These are phyloP conservation scores for Schizochytrium sp. DNA, from an alignment of 108 stramenopile genomes.

Conservation along the genomic window DNA sequence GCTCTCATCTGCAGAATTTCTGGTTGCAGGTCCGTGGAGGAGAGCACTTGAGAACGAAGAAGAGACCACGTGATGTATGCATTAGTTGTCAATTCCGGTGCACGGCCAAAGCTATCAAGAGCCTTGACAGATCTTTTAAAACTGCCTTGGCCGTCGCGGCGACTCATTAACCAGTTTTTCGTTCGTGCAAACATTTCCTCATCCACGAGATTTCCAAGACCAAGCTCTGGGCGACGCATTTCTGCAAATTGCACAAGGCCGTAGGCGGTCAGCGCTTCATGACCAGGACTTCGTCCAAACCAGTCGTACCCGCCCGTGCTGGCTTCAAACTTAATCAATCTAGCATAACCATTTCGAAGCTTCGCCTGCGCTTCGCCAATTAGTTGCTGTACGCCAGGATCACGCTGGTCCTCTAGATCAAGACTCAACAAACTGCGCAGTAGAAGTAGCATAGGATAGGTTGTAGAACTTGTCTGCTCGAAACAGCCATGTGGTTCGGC, in stretches of 20 bases:
- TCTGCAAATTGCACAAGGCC: conserved; percentile 52
- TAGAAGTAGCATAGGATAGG: neutral
- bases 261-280: conserved; percentile 52
- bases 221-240: neutral
- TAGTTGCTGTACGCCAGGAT: neutral
- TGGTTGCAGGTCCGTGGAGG: neutral
- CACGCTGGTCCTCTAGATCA: neutral
- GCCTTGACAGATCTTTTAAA: neutral
- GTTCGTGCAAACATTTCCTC: neutral
- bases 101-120: conserved; percentile 4
- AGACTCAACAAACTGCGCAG: neutral
- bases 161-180: neutral
- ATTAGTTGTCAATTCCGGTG: neutral
- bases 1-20: neutral
- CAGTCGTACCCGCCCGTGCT: conserved; percentile 16
- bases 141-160: neutral
- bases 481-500: conserved; percentile 30
- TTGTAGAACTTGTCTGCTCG: conserved; percentile 52
- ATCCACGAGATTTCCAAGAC: neutral
- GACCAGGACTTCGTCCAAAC: conserved; percentile 27
- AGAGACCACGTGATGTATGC: conserved; percentile 31
- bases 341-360: conserved; percentile 24
- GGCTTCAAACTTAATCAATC: neutral
- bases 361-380: neutral
- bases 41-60: neutral